These are phyloP conservation scores for Chaetoceros muelleri DNA, from an alignment of 108 stramenopile species.

Conservation along the genomic window DNA sequence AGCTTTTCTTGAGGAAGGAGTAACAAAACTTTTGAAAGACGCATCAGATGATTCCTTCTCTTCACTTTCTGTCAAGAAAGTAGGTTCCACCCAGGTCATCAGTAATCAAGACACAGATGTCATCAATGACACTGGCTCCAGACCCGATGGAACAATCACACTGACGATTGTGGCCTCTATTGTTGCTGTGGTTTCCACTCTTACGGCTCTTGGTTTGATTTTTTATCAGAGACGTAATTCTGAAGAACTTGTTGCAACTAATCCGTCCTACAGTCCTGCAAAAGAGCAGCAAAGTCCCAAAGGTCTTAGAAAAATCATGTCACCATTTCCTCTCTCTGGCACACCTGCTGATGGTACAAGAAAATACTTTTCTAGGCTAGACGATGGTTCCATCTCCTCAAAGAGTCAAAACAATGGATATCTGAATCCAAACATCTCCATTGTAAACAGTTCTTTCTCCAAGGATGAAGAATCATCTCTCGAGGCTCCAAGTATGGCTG, in stretches of 20 bases:
- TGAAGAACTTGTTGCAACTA: neutral
- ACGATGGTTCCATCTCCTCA: neutral
- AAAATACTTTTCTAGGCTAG: neutral
- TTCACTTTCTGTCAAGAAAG: neutral
- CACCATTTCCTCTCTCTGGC: neutral
- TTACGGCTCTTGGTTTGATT: conserved; percentile 27
- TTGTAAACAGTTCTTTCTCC: neutral
- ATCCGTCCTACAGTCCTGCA: neutral
- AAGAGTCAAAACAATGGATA: neutral
- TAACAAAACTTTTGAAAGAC: neutral
- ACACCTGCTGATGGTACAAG: neutral
- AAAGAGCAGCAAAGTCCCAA: neutral
- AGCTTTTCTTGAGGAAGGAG: neutral
- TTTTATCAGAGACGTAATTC: conserved; percentile 14
- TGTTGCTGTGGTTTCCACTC: conserved; percentile 22
- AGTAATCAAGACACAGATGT: neutral
- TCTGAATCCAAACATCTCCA: neutral
- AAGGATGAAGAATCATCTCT: neutral
- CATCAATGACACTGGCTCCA: neutral
- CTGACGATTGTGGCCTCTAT: neutral
- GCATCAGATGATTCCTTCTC: neutral
- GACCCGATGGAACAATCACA: neutral
- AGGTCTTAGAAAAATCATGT: neutral
- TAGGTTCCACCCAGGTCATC: neutral
- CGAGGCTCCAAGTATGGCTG: neutral